Evolutionary conservation across 1,284 basidiomycete species (phyloP).

Genomic region (Irpex rosettiformis): DNA sequence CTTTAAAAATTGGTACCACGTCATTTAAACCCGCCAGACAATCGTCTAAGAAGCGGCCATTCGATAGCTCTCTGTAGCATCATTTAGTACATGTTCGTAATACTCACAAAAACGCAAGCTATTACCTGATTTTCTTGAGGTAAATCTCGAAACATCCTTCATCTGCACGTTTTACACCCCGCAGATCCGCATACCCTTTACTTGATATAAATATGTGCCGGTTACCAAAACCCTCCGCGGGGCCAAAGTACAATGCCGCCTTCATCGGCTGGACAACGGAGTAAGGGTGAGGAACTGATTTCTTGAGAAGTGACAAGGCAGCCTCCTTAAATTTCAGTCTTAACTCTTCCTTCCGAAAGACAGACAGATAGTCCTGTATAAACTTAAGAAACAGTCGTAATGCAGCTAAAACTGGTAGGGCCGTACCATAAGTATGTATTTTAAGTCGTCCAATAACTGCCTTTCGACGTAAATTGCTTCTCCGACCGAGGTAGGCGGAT

Average conservation of each 20-base stretch:
- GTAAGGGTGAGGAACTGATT: neutral
- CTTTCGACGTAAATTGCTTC: slow-evolving; percentile 21
- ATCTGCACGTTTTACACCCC: slow-evolving; percentile 28
- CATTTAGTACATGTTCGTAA: neutral
- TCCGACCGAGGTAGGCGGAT: slow-evolving; percentile 22
- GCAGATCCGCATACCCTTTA: slow-evolving; percentile 38
- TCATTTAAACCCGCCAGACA: slow-evolving; percentile 42
- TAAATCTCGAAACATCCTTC: slow-evolving; percentile 41
- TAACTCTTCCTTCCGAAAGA: slow-evolving; percentile 19
- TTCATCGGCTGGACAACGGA: slow-evolving; percentile 38
- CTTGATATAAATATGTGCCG: slow-evolving; percentile 48
- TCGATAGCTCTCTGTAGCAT: slow-evolving; percentile 51
- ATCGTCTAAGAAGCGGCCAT: slow-evolving; percentile 62
- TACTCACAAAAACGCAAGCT: neutral
- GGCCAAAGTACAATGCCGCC: slow-evolving; percentile 43
- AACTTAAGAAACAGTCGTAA: neutral
- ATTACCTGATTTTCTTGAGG: slow-evolving; percentile 59
- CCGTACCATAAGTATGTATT: slow-evolving; percentile 27
- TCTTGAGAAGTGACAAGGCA: slow-evolving; percentile 13
- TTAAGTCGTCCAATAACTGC: slow-evolving; percentile 23
- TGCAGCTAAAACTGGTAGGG: neutral
- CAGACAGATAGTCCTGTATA: slow-evolving; percentile 17
- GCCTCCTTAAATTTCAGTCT: slow-evolving; percentile 16
- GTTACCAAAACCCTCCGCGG: slow-evolving; percentile 44
- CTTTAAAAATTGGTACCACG: slow-evolving; percentile 58